phyloP scores from a whole-genome alignment of 768 basidiomycete genomes.

The Thelephora ganbajun region DNA sequence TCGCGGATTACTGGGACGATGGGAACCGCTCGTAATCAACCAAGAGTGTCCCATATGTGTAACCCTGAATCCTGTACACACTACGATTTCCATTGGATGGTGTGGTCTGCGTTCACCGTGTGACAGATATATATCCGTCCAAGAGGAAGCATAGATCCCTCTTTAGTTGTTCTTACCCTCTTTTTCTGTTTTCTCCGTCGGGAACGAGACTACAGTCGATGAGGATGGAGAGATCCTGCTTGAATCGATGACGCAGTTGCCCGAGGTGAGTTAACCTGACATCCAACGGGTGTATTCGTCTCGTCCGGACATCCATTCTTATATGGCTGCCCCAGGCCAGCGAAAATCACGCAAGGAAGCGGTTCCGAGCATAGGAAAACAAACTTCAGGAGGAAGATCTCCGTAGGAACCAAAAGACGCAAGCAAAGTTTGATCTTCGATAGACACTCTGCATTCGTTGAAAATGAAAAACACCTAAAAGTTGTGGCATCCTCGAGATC shows the following conservation, averaged over 20 bases:
- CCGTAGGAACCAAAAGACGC: not conserved
- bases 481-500: too few species aligned
- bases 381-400: not conserved
- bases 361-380: not conserved
- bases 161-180: constrained; percentile 44
- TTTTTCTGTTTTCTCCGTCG: constrained; percentile 43
- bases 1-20: constrained; percentile 81
- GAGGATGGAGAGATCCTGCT: constrained; percentile 43
- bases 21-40: constrained; percentile 48
- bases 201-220: constrained; percentile 42
- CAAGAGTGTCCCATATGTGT: constrained; percentile 65
- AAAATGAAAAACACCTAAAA: too few species aligned
- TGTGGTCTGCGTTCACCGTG: too few species aligned
- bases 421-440: not conserved
- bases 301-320: not conserved
- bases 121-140: not conserved
- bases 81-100: not conserved
- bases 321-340: constrained; percentile 31
- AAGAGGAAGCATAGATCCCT: constrained; percentile 9
- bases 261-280: constrained; percentile 31
- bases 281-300: not conserved
- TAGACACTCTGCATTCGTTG: not conserved
- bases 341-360: constrained; percentile 24
- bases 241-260: constrained; percentile 31
- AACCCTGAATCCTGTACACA: constrained; percentile 56